Evolutionary conservation across 208 protist species (phyloP), one percentile per base, ranked within the genome.

Genomic region (Acanthamoeba triangularis): DNA sequence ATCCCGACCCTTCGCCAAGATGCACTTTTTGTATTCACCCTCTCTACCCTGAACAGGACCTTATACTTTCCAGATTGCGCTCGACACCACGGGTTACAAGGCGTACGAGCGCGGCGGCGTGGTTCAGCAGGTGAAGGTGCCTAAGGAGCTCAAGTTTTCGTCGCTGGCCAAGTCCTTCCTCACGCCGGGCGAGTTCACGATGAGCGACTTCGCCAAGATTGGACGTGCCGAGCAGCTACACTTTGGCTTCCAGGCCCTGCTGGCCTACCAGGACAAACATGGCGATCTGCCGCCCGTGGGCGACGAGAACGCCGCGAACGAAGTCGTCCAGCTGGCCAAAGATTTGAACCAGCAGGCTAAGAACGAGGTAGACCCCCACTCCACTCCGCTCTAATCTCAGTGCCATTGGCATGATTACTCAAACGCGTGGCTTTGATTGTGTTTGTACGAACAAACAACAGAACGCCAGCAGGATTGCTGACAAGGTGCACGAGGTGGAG

Each of bases 191-290:
- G 85, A 95, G 63, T 72, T 72, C 63, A 35, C 63, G n/a, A 72
- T 59, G 25, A 56, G 76, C 47, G 98, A 99, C 94, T 98, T 99
- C 33, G 96, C 97, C 25, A 99, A 99, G 96, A 52, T 97, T 30
- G 91, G 63, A 2, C 3, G 78, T 23, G 30, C 87, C 91, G n/a
- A 91, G 33, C 56, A 85, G 78, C 16, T 97, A 74, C 52, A 97
- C 92, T 84, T 96, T 74, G 44, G 95, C 47, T 95, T 96, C 87
- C 28, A 87, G 65, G 72, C 54, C 44, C 35, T 80, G n/a, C 33
- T 92, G 63, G 63, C 37, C 49, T 96, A 84, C 63, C 47, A 37
- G 16, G 93, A 91, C 18, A 88, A 76, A 67, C 52, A 90, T 47
- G 93, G 44, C 56, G 37, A 28, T 28, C 61, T 63, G 4, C 20